Evolutionary conservation across 2,329 filamentous ascomycete genomes (phyloP).

Genomic region (Uncinocarpus reesii): DNA sequence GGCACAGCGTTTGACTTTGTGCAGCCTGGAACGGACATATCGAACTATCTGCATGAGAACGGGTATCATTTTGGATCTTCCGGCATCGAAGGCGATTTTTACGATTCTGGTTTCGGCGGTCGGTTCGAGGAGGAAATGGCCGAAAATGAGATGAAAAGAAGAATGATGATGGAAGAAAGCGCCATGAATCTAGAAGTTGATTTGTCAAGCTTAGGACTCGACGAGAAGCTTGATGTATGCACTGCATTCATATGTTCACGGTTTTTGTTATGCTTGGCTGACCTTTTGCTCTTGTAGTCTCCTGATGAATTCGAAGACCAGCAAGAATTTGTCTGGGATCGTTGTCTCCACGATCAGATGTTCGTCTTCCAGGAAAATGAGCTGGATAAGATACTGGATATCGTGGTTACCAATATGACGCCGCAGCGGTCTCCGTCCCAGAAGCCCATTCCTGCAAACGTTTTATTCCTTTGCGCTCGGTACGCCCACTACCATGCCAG

Average conservation of each 20-base stretch:
- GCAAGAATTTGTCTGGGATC: slow-evolving; percentile 91
- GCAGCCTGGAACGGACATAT: slow-evolving; percentile 90
- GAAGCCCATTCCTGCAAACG: slow-evolving; percentile 93
- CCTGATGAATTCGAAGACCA: slow-evolving; percentile 66
- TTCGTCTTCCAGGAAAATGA: slow-evolving; percentile 97
- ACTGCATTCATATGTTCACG: slow-evolving; percentile 10
- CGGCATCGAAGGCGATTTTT: slow-evolving; percentile 67
- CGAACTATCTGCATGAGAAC: slow-evolving; percentile 86
- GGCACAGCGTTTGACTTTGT: slow-evolving; percentile 94
- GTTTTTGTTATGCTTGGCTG: slow-evolving; percentile 3
- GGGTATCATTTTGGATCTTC: slow-evolving; percentile 57
- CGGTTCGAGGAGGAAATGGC: slow-evolving; percentile 95
- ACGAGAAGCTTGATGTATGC: slow-evolving; percentile 82
- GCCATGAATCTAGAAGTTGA: slow-evolving; percentile 95
- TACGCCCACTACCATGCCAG: slow-evolving; percentile 97
- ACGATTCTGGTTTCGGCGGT: slow-evolving; percentile 84
- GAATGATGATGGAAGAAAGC: slow-evolving; percentile 97
- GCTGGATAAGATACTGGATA: slow-evolving; percentile 80
- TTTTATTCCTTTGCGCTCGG: slow-evolving; percentile 87
- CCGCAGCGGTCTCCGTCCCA: slow-evolving; percentile 92
- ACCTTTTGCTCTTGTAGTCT: slow-evolving; percentile 28
- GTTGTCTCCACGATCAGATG: slow-evolving; percentile 96
- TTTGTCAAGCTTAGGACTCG: slow-evolving; percentile 85
- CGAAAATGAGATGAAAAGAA: slow-evolving; percentile 85
- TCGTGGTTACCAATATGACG: slow-evolving; percentile 96